Evolutionary conservation across 257 asterid species (phyloP).

Genomic region (Perilla frutescens): DNA sequence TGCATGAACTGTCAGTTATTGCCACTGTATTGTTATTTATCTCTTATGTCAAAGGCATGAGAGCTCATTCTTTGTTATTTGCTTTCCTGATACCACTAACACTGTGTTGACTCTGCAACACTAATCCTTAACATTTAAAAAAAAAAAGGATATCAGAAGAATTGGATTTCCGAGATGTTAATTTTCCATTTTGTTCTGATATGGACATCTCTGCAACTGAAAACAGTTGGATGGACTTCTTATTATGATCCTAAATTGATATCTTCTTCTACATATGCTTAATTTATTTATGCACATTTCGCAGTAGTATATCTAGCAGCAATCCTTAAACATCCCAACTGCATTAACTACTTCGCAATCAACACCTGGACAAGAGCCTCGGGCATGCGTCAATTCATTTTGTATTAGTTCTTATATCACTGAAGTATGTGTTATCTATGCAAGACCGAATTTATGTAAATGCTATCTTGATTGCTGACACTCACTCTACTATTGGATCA

Average conservation of each 20-base stretch:
- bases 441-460: neutral
- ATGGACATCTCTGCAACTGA: neutral
- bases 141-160: neutral
- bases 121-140: neutral
- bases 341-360: neutral
- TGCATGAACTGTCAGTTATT: constrained; percentile 2
- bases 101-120: neutral
- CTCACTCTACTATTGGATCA: neutral
- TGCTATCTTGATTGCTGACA: too few relatives aligned
- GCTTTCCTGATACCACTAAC: neutral
- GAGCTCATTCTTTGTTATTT: neutral
- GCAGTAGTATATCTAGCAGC: neutral
- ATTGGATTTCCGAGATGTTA: neutral
- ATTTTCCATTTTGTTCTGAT: too few relatives aligned
- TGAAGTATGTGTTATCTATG: neutral
- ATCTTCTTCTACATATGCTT: neutral
- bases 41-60: neutral
- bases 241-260: neutral
- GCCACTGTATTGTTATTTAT: neutral
- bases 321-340: neutral
- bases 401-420: neutral
- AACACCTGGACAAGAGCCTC: neutral
- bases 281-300: neutral
- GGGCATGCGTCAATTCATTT: neutral
- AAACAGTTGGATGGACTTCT: neutral